These are phyloP conservation scores for Penicillium sp. DNA, from an alignment of 2,329 filamentous ascomycete genomes.

Conservation along the genomic window DNA sequence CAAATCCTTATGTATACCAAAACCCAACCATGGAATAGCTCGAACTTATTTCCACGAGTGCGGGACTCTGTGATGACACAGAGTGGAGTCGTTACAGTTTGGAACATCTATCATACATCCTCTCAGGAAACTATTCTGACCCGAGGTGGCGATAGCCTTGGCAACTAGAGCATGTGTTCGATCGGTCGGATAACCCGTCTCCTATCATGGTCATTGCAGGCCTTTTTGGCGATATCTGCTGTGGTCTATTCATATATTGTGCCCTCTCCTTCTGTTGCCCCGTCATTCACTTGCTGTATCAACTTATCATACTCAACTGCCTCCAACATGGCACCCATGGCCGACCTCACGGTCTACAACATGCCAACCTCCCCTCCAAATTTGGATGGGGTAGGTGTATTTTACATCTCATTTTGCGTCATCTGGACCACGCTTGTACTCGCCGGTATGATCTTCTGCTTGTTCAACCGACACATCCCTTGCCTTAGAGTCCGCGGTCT, in stretches of 20 bases:
- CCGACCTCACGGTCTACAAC: constrained; percentile 7
- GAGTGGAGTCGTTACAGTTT: not conserved
- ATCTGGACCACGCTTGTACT: constrained; percentile 7
- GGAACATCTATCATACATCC: not conserved
- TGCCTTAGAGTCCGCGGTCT: constrained; percentile 41
- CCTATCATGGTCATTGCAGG: not conserved
- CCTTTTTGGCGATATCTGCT: not conserved
- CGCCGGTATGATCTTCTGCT: constrained; percentile 34
- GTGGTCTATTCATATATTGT: too few relatives aligned
- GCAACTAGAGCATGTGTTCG: not conserved
- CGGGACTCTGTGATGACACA: too few relatives aligned
- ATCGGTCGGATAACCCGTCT: not conserved
- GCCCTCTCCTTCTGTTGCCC: too few relatives aligned
- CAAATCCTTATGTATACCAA: too few relatives aligned
- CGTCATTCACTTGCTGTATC: not conserved
- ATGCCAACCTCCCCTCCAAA: constrained; percentile 6
- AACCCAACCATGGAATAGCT: too few relatives aligned
- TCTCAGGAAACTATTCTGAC: not conserved
- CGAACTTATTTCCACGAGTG: not conserved
- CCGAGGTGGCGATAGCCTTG: not conserved
- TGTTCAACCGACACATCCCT: constrained; percentile 32
- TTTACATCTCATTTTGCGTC: constrained; percentile 7
- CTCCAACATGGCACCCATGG: not conserved
- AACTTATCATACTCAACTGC: not conserved
- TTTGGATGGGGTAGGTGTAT: constrained; percentile 3